A percentile compares a stretch with the other conserved stretches of the same genome.
Evolutionary conservation across 371 early-diverging fungal genomes (phyloP).

Genomic region (Scutellospora calospora): DNA sequence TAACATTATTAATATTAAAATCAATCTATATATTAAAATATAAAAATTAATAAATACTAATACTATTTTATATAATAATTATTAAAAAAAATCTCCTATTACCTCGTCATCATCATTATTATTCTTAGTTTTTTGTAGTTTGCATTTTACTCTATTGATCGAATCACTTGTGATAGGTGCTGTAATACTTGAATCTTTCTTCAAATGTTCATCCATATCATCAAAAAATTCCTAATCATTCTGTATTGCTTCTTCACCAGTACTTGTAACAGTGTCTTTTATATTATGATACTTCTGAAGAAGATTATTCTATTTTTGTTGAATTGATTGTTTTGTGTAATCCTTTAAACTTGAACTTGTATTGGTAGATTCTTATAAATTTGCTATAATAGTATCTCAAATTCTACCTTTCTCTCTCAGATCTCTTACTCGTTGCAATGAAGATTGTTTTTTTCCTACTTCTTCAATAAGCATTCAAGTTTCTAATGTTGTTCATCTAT

Average conservation of each 20-base stretch:
- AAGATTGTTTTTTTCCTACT: not conserved
- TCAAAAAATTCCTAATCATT: not conserved
- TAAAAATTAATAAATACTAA: too few species aligned
- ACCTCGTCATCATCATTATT: not conserved
- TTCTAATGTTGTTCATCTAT: not conserved
- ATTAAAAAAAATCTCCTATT: not conserved
- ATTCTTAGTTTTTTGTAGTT: not conserved
- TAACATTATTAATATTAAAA: not conserved
- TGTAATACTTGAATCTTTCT: not conserved
- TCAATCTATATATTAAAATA: not conserved
- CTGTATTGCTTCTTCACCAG: not conserved
- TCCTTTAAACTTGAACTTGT: constrained; percentile 3
- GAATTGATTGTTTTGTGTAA: not conserved
- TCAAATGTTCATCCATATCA: not conserved
- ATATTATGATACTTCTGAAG: not conserved
- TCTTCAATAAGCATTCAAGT: not conserved
- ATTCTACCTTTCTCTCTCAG: not conserved
- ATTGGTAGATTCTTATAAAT: not conserved
- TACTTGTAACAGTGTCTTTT: not conserved
- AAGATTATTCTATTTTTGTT: not conserved
- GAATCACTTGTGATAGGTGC: not conserved
- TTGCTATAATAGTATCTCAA: not conserved
- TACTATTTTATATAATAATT: not conserved
- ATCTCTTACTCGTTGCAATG: not conserved
- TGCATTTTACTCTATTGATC: not conserved